A percentile compares a stretch with the other conserved stretches of the same genome.
Conservation (phyloP, 2,329 filamentous ascomycete species). For the Lasiodiplodia sp. region DNA sequence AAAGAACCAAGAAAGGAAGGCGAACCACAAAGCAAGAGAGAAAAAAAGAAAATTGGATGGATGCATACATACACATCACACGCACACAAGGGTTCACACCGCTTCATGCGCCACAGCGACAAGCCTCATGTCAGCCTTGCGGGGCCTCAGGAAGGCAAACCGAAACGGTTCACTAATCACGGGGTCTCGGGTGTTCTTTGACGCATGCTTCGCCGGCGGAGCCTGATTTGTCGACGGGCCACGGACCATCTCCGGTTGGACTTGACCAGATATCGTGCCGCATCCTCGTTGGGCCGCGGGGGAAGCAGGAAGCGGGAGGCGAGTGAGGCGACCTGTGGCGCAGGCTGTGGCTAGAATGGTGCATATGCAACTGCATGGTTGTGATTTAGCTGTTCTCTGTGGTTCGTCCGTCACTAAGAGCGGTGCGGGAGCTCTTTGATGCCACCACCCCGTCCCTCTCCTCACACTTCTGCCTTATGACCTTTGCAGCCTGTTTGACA, state of each 20-base stretch:
- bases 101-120: not conserved
- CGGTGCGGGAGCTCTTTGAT: no score
- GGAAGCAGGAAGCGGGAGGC: not conserved
- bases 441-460: no score
- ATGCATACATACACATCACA: not conserved
- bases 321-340: no score
- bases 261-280: not conserved
- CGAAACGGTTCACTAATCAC: not conserved
- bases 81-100: not conserved
- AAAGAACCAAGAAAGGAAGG: not conserved
- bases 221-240: not conserved
- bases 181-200: not conserved
- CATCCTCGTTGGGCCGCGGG: not conserved
- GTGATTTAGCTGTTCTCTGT: no score
- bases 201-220: not conserved
- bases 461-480: no score
- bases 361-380: no score
- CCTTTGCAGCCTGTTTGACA: not conserved
- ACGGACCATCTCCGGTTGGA: not conserved
- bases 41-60: not conserved
- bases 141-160: not conserved
- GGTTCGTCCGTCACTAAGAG: no score
- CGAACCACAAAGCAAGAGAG: not conserved
- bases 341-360: no score
- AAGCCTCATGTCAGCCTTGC: conserved; percentile 1